Base-by-base conservation (phyloP, 345 rosid genomes). In the Adansonia digitata region DNA sequence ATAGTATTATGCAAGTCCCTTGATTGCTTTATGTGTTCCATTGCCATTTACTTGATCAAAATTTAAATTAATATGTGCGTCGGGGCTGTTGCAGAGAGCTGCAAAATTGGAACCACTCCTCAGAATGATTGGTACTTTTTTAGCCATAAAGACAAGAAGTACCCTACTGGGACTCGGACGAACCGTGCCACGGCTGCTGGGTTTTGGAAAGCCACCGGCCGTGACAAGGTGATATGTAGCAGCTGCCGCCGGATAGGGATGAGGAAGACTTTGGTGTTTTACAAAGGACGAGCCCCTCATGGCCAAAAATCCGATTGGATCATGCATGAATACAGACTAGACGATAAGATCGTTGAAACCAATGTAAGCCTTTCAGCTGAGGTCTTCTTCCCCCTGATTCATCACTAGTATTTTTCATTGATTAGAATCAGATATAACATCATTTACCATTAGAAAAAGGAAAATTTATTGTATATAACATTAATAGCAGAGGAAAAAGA, bases 181-280 rank as follows among this genome's bases (percentile, higher is more conserved):
- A 91, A 91, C 77, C 89, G 97, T 4, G 97, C 97, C 17, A 91
- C 97, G 5, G 83, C 89, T 1, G 91, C 87, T 0, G 97, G 97
- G 17, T 91, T 91, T 22, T 91, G 97, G 97, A 91, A 91, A 78
- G 97, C 97, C 5, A 91, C 97, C 4, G 97, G 97, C 43, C 91
- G 97, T 1, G 97, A 91, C 70, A 91, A 89, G 86, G 82, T 89
- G 53, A 91, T 91, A 76, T 70, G 80, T 72, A 84, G 92, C 77
- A 84, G 76, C 51, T 79, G 87, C 57, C 77, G 75, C 63, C 80
- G 91, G 64, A 88, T 86, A 56, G 97, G 97, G 62, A 86, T 91
- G 92, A 88, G 97, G 74, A 91, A 91, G 84, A 91, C 97, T 18
- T 84, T 91, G 27, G 97, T 91, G 55, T 91, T 91, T 79, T 91